Conservation (phyloP, 2,329 filamentous ascomycete species). For the Alternaria metachromatica region DNA sequence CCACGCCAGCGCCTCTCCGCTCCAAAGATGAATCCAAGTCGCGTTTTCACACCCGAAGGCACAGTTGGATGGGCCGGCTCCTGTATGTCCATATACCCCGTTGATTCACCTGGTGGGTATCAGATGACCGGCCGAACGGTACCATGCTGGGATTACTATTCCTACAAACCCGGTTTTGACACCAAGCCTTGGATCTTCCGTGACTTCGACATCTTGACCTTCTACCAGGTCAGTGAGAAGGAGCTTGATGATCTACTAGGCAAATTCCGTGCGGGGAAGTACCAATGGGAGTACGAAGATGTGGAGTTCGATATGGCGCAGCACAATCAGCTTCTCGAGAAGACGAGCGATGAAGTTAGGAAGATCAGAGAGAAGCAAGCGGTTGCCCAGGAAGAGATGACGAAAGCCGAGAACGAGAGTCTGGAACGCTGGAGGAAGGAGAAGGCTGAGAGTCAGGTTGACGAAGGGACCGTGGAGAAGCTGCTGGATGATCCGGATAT, state of each 20-base stretch:
- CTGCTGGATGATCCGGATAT: slow-evolving; percentile 55
- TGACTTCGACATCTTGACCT: slow-evolving; percentile 64
- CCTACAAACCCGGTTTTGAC: slow-evolving; percentile 58
- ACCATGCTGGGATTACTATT: slow-evolving; percentile 61
- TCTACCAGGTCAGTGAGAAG: slow-evolving; percentile 60
- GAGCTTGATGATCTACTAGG: slow-evolving; percentile 59
- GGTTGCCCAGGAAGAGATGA: slow-evolving; percentile 57
- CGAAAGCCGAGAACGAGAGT: slow-evolving; percentile 56
- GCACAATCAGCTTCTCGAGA: slow-evolving; percentile 58
- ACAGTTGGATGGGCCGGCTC: slow-evolving; percentile 63
- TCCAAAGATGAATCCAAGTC: slow-evolving; percentile 64
- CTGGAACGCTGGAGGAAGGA: slow-evolving; percentile 53
- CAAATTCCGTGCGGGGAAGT: slow-evolving; percentile 59
- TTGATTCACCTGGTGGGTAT: slow-evolving; percentile 64
- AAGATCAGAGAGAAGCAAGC: slow-evolving; percentile 55
- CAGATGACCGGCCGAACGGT: slow-evolving; percentile 62
- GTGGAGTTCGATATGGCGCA: slow-evolving; percentile 62
- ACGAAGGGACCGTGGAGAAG: slow-evolving; percentile 57
- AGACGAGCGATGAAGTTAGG: slow-evolving; percentile 57
- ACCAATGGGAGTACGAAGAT: slow-evolving; percentile 59
- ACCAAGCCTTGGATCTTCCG: slow-evolving; percentile 62
- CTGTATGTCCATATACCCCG: slow-evolving; percentile 63
- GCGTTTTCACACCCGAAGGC: slow-evolving; percentile 64
- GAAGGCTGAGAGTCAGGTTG: slow-evolving; percentile 53
- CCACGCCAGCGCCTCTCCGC: slow-evolving; percentile 61